Base-by-base conservation (phyloP, 352 stramenopile genomes). In the Phytophthora ohioensis region DNA sequence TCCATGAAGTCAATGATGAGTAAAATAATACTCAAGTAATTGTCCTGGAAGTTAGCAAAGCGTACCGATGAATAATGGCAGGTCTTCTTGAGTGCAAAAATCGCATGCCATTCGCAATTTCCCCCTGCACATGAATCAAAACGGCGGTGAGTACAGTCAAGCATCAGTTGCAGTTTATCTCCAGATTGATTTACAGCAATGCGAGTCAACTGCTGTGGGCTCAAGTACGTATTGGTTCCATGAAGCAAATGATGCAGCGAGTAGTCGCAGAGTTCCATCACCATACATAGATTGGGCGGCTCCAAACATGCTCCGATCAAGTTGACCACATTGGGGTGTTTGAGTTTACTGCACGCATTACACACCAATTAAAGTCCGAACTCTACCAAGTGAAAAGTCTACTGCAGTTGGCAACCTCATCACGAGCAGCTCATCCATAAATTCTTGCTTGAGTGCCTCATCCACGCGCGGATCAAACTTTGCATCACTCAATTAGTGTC, bases 381-480 rank as follows among this genome's bases (percentile, higher is more conserved):
- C 3, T 12, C 13, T 17, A 47, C 36, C 6, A 15, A 51, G 34
- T n/a, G 7, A 17, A 21, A 21, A 27, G 4, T 11, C 21, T 42
- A 5, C 13, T 56, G 21, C 3, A 47, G 11, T 8, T 5, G 5
- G 46, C 5, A 46, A 93, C 80, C 84, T 94, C 83, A 98, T 96
- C 4, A 98, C 88, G 7, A 96, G 80, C n/a, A 98, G 71, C 70
- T 98, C 93, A 64, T 98, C 91, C 90, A 98, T 92, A 64, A 96
- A 98, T 64, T 98, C 93, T 54, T 95, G 76, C 68, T 96, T 97
- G 15, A 98, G 78, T 1, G 75, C 79, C 30, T 88, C 78, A 63
- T 97, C 89, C 42, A 98, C 81, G 4, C 92, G 80, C 13, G 88
- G 84, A 69, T 97, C 87, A 72, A 97, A 97, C 90, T 93, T 57